These are phyloP conservation scores for Colletotrichum magnum DNA, from an alignment of 2,329 filamentous ascomycete species.

Conservation along the genomic window DNA sequence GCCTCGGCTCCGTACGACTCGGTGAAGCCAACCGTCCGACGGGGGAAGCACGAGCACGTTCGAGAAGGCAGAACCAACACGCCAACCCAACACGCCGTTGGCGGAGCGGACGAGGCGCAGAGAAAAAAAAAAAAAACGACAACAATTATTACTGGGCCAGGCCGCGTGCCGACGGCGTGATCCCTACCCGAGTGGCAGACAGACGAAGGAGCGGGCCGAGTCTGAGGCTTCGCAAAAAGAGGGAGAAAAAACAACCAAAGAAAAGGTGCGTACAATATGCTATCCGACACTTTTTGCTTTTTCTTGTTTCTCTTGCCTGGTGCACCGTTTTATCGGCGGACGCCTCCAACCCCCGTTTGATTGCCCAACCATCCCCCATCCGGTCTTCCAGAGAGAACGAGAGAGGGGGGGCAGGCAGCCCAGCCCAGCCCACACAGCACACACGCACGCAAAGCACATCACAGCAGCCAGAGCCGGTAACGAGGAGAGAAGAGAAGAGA, in stretches of 20 bases:
- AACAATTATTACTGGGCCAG: slow-evolving; percentile 24
- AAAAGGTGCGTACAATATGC: slow-evolving; percentile 21
- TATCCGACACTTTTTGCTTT: slow-evolving; percentile 33
- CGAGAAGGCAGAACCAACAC: slow-evolving; percentile 8
- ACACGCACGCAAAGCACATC: too few species aligned
- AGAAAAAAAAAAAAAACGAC: not conserved
- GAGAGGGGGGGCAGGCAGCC: not conserved
- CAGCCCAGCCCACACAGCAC: too few species aligned
- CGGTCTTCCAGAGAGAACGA: not conserved
- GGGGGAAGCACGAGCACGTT: slow-evolving; percentile 11
- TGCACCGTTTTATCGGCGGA: slow-evolving; percentile 33
- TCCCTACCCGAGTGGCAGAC: slow-evolving; percentile 29
- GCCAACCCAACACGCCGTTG: slow-evolving; percentile 16
- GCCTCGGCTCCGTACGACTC: slow-evolving; percentile 9
- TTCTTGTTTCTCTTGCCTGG: slow-evolving; percentile 30
- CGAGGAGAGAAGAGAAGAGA: too few species aligned
- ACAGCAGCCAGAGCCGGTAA: too few species aligned
- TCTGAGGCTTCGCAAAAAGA: slow-evolving; percentile 29
- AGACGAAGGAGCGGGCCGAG: slow-evolving; percentile 36
- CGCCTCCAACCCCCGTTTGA: slow-evolving; percentile 16
- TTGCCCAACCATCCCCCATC: slow-evolving; percentile 19
- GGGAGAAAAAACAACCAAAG: not conserved
- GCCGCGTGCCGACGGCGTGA: slow-evolving; percentile 29
- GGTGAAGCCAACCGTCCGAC: slow-evolving; percentile 10
- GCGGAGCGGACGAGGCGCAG: slow-evolving; percentile 9